Evolutionary conservation across 2,329 filamentous ascomycete genomes (phyloP), one percentile per base, ranked within the genome.

Genomic region (Shiraia sp.): DNA sequence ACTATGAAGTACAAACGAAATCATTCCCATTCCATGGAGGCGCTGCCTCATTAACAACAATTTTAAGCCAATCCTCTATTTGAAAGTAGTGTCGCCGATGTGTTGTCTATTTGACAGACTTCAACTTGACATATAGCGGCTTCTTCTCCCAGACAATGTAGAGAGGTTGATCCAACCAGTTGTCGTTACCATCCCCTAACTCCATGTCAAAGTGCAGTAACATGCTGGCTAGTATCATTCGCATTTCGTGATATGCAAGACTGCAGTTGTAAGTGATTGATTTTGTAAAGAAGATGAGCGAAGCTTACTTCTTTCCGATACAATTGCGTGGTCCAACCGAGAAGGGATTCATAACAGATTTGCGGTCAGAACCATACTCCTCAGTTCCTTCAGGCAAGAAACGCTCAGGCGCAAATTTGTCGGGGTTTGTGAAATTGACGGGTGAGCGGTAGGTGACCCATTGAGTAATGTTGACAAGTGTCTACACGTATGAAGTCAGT

Each of bases 261-360:
- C 53, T 59, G 23, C 5, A 12, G 10, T 25, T 13, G 31, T 37
- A 10, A 38, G 36, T 9, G 23, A 29, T 47, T 16, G n/a, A n/a
- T n/a, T n/a, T n/a, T n/a, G n/a, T n/a, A n/a, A n/a, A n/a, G n/a
- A n/a, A n/a, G n/a, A n/a, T n/a, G n/a, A n/a, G n/a, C n/a, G n/a
- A n/a, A n/a, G n/a, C 59, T 53, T 42, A 68, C 66, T 63, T 69
- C 47, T 65, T 69, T 2, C 65, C 65, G 5, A 69, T 23, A 29
- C 65, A 67, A 19, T 58, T 59, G 7, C 63, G 42, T 2, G 63
- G 63, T 0, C 63, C 64, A 19, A 42, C 31, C 0, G 50, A 58
- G 22, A 69, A 67, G 0, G 63, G 55, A 7, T 60, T 42, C 4
- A 56, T 23, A 0, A 43, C 58, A 9, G 51, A 42, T 40, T 49